These are phyloP conservation scores for Pichia sp. DNA, from an alignment of 1,139 yeast genomes.

Conservation along the genomic window DNA sequence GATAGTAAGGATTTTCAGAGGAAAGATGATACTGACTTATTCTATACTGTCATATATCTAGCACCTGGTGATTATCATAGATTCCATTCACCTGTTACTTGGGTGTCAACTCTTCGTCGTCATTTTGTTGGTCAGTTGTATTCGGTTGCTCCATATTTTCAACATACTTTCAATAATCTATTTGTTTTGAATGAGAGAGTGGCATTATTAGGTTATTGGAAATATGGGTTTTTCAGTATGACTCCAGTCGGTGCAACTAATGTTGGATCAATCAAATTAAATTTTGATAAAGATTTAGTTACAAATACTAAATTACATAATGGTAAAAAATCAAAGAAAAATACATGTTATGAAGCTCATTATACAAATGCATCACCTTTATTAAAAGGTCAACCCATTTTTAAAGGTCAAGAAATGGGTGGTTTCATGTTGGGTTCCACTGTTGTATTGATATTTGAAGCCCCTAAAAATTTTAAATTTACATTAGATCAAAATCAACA, in stretches of 20 bases:
- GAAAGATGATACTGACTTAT: constrained; percentile 50
- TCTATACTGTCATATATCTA: constrained; percentile 84
- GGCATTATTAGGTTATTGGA: constrained; percentile 92
- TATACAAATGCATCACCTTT: constrained; percentile 71
- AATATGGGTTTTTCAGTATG: constrained; percentile 95
- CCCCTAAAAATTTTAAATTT: constrained; percentile 73
- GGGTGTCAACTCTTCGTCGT: constrained; percentile 92
- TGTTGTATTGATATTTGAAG: constrained; percentile 92
- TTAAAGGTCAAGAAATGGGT: constrained; percentile 93
- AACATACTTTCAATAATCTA: constrained; percentile 73
- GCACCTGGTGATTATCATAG: constrained; percentile 99
- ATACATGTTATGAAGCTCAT: constrained; percentile 91
- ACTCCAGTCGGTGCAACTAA: constrained; percentile 99
- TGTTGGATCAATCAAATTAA: constrained; percentile 89
- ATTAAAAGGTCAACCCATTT: constrained; percentile 83
- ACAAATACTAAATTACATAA: constrained; percentile 71
- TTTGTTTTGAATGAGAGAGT: constrained; percentile 94
- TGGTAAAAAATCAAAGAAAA: constrained; percentile 48
- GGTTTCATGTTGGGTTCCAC: constrained; percentile 96
- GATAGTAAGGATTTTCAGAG: not conserved
- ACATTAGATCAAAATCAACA: constrained; percentile 61
- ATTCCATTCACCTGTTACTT: constrained; percentile 91
- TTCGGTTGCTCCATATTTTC: constrained; percentile 96
- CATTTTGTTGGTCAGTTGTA: constrained; percentile 95
- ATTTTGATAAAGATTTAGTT: constrained; percentile 83